Evolutionary conservation across 257 asterid genomes (phyloP), one percentile per base, ranked within the genome.

Genomic region (Handroanthus guayacan): DNA sequence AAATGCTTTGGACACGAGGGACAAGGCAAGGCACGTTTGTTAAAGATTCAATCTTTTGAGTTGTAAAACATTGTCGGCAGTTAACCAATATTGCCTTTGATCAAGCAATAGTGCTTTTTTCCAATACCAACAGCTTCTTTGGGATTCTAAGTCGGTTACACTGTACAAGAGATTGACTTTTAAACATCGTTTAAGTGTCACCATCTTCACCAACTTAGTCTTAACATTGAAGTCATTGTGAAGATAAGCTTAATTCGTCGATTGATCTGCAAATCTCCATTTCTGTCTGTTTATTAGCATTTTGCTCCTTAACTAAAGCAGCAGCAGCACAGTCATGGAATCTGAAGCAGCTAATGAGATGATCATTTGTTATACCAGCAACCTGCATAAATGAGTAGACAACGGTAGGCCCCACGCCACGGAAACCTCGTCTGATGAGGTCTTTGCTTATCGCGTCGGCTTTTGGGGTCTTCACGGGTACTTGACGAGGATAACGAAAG

Each of bases 371-470:
- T 14, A 85, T 36, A 12, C 89, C 89, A n/a, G 89, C 80, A 6
- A 79, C 89, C 81, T 85, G 89, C 89, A 85, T 85, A n/a, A 85
- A 82, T 10, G 89, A 61, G 85, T 85, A 82, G 52, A 82, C 61
- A 5, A 85, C 82, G 0, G 87, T 85, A 13, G 87, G 86, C 41
- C 90, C 88, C 9, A 84, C 85, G 14, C 86, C 9, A 51, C 83
- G 75, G 57, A 86, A 83, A 16, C 87, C 87, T 61, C 83, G 65
- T 68, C 76, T 79, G n/a, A 79, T 73, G 0, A 82, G 79, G 76
- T 85, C 89, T 71, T 85, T 85, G 85, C 89, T 85, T 57, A 85
- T 75, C 16, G 51, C 71, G 36, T 85, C 85, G 1, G 89, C 89
- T 63, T 78, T 85, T 52, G 89, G 81, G 44, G 85, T 85, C 85